phyloP scores from a whole-genome alignment of 768 basidiomycete genomes.

The Boletus sp. region DNA sequence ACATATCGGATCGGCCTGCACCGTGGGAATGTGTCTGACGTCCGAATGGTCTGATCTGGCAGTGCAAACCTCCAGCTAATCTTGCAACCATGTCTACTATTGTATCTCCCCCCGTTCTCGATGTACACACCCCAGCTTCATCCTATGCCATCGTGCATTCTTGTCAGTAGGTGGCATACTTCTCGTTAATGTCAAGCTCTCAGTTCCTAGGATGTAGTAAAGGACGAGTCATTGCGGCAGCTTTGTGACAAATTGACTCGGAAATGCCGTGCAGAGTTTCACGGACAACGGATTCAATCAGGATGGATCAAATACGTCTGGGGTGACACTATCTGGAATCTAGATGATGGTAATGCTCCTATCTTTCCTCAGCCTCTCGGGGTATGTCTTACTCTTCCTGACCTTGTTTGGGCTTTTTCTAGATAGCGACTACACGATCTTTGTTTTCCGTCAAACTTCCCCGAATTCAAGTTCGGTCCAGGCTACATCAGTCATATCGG shows the following conservation, averaged over 20 bases:
- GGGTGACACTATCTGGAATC: conserved; percentile 74
- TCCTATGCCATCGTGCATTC: conserved; percentile 79
- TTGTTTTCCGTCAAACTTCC: conserved; percentile 67
- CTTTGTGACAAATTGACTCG: conserved; percentile 72
- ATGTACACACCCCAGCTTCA: conserved; percentile 73
- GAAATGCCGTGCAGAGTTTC: conserved; percentile 59
- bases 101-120: conserved; percentile 46
- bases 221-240: conserved; percentile 60
- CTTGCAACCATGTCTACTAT: conserved; percentile 28
- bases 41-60: not conserved
- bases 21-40: conserved; percentile 1
- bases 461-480: conserved; percentile 23
- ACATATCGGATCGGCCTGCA: not conserved
- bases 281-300: conserved; percentile 60
- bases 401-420: not conserved
- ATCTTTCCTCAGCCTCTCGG: not conserved
- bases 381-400: not conserved
- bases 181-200: conserved; percentile 4
- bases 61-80: not conserved
- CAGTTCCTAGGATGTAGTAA: conserved; percentile 43
- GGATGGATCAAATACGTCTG: conserved; percentile 90
- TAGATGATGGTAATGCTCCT: conserved; percentile 74
- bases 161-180: conserved; percentile 42
- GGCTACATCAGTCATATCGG: conserved; percentile 6
- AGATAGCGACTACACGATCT: conserved; percentile 90